Conservation (phyloP, 2,329 filamentous ascomycete genomes). For the Ceratocystis papillata region DNA sequence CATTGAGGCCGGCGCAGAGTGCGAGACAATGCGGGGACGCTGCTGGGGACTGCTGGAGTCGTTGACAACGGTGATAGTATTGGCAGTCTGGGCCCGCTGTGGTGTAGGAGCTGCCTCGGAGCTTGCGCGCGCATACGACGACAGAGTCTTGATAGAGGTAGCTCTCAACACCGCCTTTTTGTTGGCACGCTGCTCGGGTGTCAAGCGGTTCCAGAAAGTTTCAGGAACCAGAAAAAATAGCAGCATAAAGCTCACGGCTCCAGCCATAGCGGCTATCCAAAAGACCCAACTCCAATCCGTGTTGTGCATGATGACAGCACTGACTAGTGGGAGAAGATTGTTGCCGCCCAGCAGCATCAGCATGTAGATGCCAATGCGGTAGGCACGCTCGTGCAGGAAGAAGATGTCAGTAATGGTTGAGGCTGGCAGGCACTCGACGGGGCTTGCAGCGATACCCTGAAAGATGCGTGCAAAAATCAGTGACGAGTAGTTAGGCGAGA, state of each 20-base stretch:
- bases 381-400: constrained; percentile 86
- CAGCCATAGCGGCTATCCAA: constrained; percentile 74
- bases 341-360: constrained; percentile 80
- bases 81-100: constrained; percentile 4
- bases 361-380: constrained; percentile 86
- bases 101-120: background rate
- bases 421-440: constrained; percentile 83
- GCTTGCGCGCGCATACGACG: constrained; percentile 30
- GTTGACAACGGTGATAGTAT: background rate
- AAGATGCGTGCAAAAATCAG: constrained; percentile 73
- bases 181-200: constrained; percentile 42
- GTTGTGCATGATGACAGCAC: constrained; percentile 68
- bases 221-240: constrained; percentile 89
- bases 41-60: background rate
- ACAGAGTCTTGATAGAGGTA: constrained; percentile 39
- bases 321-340: constrained; percentile 77
- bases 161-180: constrained; percentile 33
- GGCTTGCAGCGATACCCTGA: constrained; percentile 77
- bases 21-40: background rate
- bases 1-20: background rate
- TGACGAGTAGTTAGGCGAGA: constrained; percentile 70
- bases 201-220: constrained; percentile 79
- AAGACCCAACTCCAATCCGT: constrained; percentile 86
- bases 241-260: constrained; percentile 56
- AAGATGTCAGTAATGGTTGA: constrained; percentile 85